phyloP scores from a whole-genome alignment of 495 filamentous ascomycete genomes.

The Penicillium manginii region DNA sequence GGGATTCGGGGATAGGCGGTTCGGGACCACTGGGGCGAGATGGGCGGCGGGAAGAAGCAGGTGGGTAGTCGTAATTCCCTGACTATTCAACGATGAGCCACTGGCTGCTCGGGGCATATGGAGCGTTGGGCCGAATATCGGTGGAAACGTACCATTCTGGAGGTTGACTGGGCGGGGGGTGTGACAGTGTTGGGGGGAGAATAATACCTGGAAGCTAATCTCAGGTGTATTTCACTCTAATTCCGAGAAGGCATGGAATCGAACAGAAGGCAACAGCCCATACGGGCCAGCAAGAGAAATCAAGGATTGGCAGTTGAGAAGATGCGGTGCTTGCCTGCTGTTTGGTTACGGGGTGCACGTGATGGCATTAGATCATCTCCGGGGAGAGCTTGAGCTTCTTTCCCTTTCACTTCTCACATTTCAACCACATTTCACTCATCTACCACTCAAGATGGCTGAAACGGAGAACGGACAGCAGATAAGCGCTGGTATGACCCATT shows the following conservation, averaged over 20 bases:
- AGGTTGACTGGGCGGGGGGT: slow-evolving; percentile 14
- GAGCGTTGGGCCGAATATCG: slow-evolving; percentile 4
- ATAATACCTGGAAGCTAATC: background rate
- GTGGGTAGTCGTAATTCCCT: slow-evolving; percentile 60
- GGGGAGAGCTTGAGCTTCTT: slow-evolving; percentile 22
- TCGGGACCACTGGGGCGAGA: slow-evolving; percentile 26
- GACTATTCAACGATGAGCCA: slow-evolving; percentile 45
- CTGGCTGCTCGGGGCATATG: slow-evolving; percentile 1
- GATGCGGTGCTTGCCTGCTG: slow-evolving; percentile 5
- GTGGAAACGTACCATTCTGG: slow-evolving; percentile 30
- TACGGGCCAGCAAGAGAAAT: background rate
- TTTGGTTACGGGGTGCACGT: slow-evolving; percentile 16
- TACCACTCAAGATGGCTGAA: slow-evolving; percentile 35
- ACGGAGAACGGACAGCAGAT: slow-evolving; percentile 47
- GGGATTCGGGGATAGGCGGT: background rate
- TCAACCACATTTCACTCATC: background rate
- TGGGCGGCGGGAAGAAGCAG: slow-evolving; percentile 47
- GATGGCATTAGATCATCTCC: slow-evolving; percentile 37
- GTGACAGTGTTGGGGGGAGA: slow-evolving; percentile 2
- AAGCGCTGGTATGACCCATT: slow-evolving; percentile 50
- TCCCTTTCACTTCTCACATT: background rate
- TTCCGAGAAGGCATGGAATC: background rate
- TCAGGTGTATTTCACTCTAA: background rate
- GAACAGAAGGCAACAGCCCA: background rate
- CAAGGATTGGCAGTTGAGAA: slow-evolving; percentile 5